Evolutionary conservation across 1,139 yeast species (phyloP).

Genomic region (Taphrina populina): DNA sequence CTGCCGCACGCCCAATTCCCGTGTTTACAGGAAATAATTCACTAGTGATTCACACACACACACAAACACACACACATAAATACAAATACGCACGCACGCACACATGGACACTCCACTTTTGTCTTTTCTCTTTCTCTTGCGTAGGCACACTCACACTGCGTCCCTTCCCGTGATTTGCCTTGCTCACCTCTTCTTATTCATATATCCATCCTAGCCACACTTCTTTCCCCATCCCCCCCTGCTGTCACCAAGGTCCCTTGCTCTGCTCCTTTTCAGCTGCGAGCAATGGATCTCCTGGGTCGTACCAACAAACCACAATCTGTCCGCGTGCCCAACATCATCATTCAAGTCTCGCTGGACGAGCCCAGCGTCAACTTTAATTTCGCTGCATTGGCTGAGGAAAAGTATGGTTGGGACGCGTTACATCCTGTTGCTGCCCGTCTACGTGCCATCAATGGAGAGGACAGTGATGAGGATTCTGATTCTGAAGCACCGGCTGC

Average conservation of each 20-base stretch:
- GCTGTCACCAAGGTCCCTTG: neutral
- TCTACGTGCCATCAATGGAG: constrained; percentile 43
- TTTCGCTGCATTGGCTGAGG: constrained; percentile 76
- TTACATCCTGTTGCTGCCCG: constrained; percentile 59
- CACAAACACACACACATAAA: neutral
- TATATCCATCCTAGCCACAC: neutral
- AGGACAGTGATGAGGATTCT: constrained; percentile 53
- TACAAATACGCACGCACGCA: neutral
- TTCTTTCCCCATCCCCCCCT: neutral
- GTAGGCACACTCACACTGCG: neutral
- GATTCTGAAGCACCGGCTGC: constrained; percentile 61
- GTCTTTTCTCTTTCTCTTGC: neutral
- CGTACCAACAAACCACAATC: constrained; percentile 6
- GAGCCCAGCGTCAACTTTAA: constrained; percentile 61
- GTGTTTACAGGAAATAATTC: too few species aligned
- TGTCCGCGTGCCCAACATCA: constrained; percentile 36
- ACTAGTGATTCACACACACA: neutral
- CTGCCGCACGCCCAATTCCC: too few species aligned
- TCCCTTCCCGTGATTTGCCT: neutral
- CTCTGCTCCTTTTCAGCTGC: neutral
- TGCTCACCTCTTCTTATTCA: neutral
- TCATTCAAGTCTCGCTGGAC: constrained; percentile 39
- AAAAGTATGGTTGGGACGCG: constrained; percentile 76
- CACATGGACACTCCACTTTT: neutral
- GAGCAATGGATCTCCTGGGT: constrained; percentile 24